Base-by-base conservation (phyloP, 495 filamentous ascomycete genomes). In the Aspergillus ostianus region DNA sequence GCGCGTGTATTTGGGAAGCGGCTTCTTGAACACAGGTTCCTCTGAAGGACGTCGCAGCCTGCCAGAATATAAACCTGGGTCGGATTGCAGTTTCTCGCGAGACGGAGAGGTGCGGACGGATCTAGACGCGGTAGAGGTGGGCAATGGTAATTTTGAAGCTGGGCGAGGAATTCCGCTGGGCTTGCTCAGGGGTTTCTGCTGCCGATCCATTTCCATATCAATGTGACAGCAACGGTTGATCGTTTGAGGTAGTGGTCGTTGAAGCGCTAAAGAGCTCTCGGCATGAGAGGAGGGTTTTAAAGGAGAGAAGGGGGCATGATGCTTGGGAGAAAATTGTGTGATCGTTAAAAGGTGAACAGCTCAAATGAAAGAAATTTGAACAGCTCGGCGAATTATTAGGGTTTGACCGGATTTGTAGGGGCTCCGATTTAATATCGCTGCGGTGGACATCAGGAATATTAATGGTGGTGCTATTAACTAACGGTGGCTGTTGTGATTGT, bases 81-180 rank as follows among this genome's bases (percentile, higher is more conserved):
- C 77, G 21, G 73, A 70, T 56, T 70, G 72, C 18, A 80, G 62
- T 60, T 70, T 70, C 30, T 80, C 77, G 59, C 76, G 69, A 19
- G 77, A 80, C 9, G 77, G 77, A 4, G 77, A 79, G n/a, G 76
- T 71, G 57, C 67, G 73, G 56, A 78, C 63, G 12, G 76, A 68
- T 61, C 67, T 72, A 13, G 71, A 64, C 46, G 62, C 60, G 20
- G 70, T 70, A 13, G 70, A 64, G 21, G 72, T 78, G 7, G 77
- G 77, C 52, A 80, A 57, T 10, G 77, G 77, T 44, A 80, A 58
- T 70, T 75, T 68, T 8, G 77, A 80, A 23, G 68, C 63, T 47
- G 68, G 66, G 27, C 77, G 76, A 47, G 77, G 77, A 54, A 78
- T 77, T 30, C 76, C 72, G 56, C 73, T 77, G 6, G 72, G 66